A percentile compares a stretch with the other conserved stretches of the same genome.
Evolutionary conservation across 169 alveolate genomes (phyloP).

Genomic region (Eimeria falciformis): DNA sequence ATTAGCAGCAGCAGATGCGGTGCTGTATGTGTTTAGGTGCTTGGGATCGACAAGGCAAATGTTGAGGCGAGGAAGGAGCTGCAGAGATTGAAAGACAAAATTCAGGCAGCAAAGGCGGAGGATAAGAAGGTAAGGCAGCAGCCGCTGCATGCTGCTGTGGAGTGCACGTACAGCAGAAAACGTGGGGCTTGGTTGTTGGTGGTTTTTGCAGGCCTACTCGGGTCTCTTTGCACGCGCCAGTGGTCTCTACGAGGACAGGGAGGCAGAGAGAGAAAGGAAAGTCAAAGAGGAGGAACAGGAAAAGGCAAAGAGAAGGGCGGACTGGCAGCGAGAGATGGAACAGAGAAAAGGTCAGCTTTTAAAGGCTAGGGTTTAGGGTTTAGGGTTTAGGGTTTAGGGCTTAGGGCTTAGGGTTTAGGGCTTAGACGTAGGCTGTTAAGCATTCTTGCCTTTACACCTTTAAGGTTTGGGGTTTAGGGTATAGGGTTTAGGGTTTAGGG

Average conservation of each 20-base stretch:
- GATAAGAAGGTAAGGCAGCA: slow-evolving; percentile 41
- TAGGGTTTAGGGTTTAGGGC: too few relatives aligned
- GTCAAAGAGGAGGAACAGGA: slow-evolving; percentile 72
- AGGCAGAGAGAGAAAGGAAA: slow-evolving; percentile 74
- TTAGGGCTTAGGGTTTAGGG: too few relatives aligned
- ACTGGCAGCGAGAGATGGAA: slow-evolving; percentile 63
- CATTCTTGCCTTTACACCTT: too few relatives aligned
- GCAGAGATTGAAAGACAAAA: slow-evolving; percentile 26
- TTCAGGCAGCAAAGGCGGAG: slow-evolving; percentile 25
- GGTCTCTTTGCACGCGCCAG: slow-evolving; percentile 61
- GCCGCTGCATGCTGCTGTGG: neutral
- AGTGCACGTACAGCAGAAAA: neutral
- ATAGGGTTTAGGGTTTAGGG: neutral
- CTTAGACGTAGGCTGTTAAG: too few relatives aligned
- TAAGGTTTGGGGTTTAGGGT: neutral
- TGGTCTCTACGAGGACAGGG: slow-evolving; percentile 77
- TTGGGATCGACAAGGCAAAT: slow-evolving; percentile 19
- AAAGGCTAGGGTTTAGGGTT: too few relatives aligned
- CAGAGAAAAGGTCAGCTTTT: slow-evolving; percentile 38
- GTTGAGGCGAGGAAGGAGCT: slow-evolving; percentile 73
- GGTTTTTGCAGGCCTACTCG: slow-evolving; percentile 42
- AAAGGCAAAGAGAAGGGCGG: slow-evolving; percentile 59
- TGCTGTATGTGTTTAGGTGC: neutral
- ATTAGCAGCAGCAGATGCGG: neutral
- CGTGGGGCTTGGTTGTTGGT: neutral